A percentile compares a stretch with the other conserved stretches of the same genome.
Evolutionary conservation across 805 yeast species (phyloP).

Genomic region (Saccharomycopsis sp.): DNA sequence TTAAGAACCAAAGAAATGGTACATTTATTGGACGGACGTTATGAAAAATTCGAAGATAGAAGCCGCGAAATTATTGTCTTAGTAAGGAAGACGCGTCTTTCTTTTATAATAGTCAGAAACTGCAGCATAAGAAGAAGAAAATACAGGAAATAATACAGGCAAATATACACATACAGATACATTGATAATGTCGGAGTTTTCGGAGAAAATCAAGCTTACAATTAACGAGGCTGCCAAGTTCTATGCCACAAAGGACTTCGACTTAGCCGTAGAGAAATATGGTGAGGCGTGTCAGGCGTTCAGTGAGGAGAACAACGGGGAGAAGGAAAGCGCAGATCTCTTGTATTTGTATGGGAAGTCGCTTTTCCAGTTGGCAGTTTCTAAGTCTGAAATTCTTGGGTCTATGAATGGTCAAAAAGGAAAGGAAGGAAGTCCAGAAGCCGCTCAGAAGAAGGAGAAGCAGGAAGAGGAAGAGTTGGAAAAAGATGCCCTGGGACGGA

Average conservation of each 20-base stretch:
- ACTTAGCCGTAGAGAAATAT: constrained; percentile 67
- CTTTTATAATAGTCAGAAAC: too few relatives aligned
- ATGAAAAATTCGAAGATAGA: too few relatives aligned
- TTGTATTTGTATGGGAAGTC: constrained; percentile 74
- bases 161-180: background rate
- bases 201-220: constrained; percentile 39
- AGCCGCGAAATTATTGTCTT: too few relatives aligned
- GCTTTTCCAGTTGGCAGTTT: constrained; percentile 68
- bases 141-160: background rate
- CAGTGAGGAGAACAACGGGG: constrained; percentile 45
- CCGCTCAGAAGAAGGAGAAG: background rate
- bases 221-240: constrained; percentile 57
- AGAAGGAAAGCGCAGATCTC: constrained; percentile 54
- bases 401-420: constrained; percentile 28
- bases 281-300: constrained; percentile 67
- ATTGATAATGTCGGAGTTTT: constrained; percentile 23
- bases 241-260: constrained; percentile 63
- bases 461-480: constrained; percentile 22
- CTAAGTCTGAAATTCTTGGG: constrained; percentile 72
- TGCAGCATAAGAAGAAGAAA: background rate
- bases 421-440: constrained; percentile 22
- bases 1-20: too few relatives aligned
- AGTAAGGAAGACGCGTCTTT: too few relatives aligned
- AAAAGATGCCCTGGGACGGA: constrained; percentile 13
- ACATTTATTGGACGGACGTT: too few relatives aligned